These are phyloP conservation scores for Cladosporium sp. DNA, from an alignment of 2,329 filamentous ascomycete species.

Conservation along the genomic window DNA sequence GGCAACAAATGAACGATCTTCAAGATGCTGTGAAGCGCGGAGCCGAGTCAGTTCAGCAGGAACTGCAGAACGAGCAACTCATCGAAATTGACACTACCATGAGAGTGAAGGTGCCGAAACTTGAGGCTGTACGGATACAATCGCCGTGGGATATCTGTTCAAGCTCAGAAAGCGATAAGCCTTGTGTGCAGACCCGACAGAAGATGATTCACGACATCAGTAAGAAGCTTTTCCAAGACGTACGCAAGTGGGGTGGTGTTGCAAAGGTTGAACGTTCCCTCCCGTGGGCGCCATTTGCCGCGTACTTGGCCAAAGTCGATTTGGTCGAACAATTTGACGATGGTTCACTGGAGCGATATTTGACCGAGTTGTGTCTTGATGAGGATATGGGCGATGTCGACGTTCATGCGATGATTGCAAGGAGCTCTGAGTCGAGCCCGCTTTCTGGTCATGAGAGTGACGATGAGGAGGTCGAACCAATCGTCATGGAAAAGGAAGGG, in stretches of 20 bases:
- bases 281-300: constrained; percentile 51
- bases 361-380: constrained; percentile 36
- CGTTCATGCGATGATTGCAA: constrained; percentile 49
- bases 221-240: constrained; percentile 33
- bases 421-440: constrained; percentile 49
- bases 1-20: constrained; percentile 37
- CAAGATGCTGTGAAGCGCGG: constrained; percentile 38
- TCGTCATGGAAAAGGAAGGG: not conserved
- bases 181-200: constrained; percentile 34
- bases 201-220: constrained; percentile 37
- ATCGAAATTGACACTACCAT: constrained; percentile 49
- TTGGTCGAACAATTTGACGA: constrained; percentile 46
- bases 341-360: constrained; percentile 38
- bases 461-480: constrained; percentile 38
- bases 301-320: constrained; percentile 40
- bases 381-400: constrained; percentile 35
- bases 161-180: constrained; percentile 14
- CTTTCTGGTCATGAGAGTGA: constrained; percentile 41
- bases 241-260: constrained; percentile 43
- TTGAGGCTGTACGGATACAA: constrained; percentile 45
- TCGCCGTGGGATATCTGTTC: constrained; percentile 50
- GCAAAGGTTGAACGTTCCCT: constrained; percentile 44
- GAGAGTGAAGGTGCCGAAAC: constrained; percentile 50
- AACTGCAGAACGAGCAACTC: constrained; percentile 36
- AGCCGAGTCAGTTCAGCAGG: constrained; percentile 38